Evolutionary conservation across 257 asterid species (phyloP).

Genomic region (Ehretia macrophylla): DNA sequence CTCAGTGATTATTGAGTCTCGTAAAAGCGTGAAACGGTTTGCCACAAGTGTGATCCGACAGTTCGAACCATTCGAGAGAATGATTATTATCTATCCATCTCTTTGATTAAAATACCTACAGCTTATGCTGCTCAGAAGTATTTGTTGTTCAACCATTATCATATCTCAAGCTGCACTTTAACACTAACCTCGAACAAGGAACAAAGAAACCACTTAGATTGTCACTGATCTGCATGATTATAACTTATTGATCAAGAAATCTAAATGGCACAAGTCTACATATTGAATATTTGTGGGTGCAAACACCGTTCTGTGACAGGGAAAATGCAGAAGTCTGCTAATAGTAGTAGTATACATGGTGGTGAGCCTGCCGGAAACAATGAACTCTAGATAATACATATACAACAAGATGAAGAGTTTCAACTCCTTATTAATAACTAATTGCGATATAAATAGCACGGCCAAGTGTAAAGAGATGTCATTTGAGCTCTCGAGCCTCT

Average conservation of each 20-base stretch:
- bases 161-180: no score
- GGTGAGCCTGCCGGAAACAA: slow-evolving; percentile 12
- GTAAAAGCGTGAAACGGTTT: no score
- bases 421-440: slow-evolving; percentile 28
- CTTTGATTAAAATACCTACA: no score
- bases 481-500: slow-evolving; percentile 38
- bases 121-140: no score
- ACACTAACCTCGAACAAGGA: no score
- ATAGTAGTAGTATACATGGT: slow-evolving; percentile 28
- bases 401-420: slow-evolving; percentile 11
- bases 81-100: no score
- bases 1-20: no score
- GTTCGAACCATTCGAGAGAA: no score
- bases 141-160: no score
- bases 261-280: slow-evolving; percentile 6
- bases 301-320: slow-evolving; percentile 7
- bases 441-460: slow-evolving; percentile 32
- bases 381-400: slow-evolving; percentile 17
- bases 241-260: neutral
- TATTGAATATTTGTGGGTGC: slow-evolving; percentile 6
- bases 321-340: slow-evolving; percentile 17
- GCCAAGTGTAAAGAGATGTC: slow-evolving; percentile 56
- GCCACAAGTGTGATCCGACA: no score
- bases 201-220: no score
- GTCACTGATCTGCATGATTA: no score